Percentiles rank a stretch among this genome's conserved stretches.
Evolutionary conservation across 2,329 filamentous ascomycete genomes (phyloP).

Genomic region (Fusarium fujikuroi): DNA sequence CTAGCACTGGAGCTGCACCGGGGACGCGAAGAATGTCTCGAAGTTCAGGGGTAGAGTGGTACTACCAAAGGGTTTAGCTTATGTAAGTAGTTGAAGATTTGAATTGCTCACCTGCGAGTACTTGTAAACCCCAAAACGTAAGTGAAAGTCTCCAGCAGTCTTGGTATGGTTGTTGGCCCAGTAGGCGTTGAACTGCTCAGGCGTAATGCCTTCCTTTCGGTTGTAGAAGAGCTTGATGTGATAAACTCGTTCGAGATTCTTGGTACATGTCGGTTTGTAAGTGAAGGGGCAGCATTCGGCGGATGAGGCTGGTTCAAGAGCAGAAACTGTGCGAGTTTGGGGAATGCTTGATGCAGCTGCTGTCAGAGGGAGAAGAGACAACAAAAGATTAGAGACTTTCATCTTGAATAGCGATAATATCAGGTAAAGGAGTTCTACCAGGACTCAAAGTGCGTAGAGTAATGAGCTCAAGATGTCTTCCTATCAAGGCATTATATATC

Average conservation of each 20-base stretch:
- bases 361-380: background rate
- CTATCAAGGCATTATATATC: background rate
- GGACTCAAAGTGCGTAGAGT: fast-evolving
- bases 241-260: slow-evolving; percentile 5
- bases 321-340: background rate
- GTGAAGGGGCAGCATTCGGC: slow-evolving; percentile 10
- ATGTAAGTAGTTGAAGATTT: fast-evolving
- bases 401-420: fast-evolving
- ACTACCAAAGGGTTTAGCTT: fast-evolving
- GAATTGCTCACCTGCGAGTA: background rate
- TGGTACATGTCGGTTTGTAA: slow-evolving; percentile 2
- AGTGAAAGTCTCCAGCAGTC: slow-evolving; percentile 7
- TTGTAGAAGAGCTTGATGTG: slow-evolving; percentile 12
- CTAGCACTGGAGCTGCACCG: background rate
- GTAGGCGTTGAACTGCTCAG: background rate
- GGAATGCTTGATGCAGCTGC: background rate
- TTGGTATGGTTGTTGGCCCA: slow-evolving; percentile 22
- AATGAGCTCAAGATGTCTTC: fast-evolving
- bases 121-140: background rate
- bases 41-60: background rate
- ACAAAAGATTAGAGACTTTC: background rate
- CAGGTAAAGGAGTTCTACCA: fast-evolving
- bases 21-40: slow-evolving; percentile 1
- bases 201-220: background rate
- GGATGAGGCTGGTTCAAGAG: background rate